Percentiles rank a stretch among this genome's conserved stretches.
phyloP scores from a whole-genome alignment of 371 early-diverging fungal genomes.

The Blastocladiella emersonii region DNA sequence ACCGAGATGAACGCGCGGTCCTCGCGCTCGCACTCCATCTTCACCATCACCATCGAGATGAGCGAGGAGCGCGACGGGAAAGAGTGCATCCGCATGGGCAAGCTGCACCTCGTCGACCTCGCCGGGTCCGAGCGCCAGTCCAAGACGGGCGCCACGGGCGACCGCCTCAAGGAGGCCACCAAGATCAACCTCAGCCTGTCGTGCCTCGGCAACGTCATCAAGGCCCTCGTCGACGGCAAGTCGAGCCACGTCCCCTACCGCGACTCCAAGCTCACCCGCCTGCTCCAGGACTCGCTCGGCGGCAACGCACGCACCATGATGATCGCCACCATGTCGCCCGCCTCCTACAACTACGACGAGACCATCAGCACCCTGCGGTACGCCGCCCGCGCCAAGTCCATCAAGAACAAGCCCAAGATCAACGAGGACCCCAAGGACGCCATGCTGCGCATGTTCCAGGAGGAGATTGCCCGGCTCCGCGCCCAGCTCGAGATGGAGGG shows the following conservation, averaged over 20 bases:
- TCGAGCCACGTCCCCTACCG: constrained; percentile 47
- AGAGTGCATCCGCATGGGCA: constrained; percentile 32
- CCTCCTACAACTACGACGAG: constrained; percentile 41
- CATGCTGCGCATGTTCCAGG: constrained; percentile 43
- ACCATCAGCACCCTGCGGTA: constrained; percentile 86
- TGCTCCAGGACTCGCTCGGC: constrained; percentile 49
- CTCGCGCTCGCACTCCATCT: constrained; percentile 47
- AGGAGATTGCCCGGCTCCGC: constrained; percentile 39
- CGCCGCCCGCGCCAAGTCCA: constrained; percentile 71
- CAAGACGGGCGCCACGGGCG: constrained; percentile 44
- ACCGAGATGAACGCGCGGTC: constrained; percentile 46
- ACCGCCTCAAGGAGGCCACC: constrained; percentile 49
- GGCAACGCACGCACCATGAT: constrained; percentile 49
- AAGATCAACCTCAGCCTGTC: constrained; percentile 51
- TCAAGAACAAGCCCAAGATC: constrained; percentile 47
- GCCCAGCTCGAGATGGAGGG: constrained; percentile 24
- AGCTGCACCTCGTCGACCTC: constrained; percentile 52
- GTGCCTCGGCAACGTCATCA: constrained; percentile 53
- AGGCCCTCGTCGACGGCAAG: constrained; percentile 43
- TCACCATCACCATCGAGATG: constrained; percentile 40
- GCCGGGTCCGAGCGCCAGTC: constrained; percentile 58
- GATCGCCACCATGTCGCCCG: constrained; percentile 42
- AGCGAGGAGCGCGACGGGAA: constrained; percentile 15
- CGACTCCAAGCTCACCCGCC: constrained; percentile 52
- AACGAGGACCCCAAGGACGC: constrained; percentile 52